Evolutionary conservation across 257 asterid genomes (phyloP), one percentile per base, ranked within the genome.

Genomic region (Solanum gandarillasii): DNA sequence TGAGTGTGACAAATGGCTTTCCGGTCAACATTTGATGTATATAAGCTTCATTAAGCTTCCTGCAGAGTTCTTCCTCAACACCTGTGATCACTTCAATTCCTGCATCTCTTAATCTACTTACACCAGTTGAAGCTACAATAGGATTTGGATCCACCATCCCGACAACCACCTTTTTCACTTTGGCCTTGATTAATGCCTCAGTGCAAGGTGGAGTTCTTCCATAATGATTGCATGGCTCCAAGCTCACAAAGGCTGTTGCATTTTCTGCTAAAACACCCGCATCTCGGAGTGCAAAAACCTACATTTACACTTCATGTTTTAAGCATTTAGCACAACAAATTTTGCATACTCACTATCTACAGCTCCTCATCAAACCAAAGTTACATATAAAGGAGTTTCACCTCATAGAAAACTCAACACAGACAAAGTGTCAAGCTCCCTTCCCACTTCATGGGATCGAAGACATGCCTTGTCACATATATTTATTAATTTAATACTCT

Each of bases 121-220:
- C 89, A 71, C 99, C 99, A 21, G 87, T 93, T 70, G 98, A 94
- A 83, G 96, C 98, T 86, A 97, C 98, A 41, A 96, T 90, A 38
- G 99, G 98, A 88, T 95, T 97, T 58, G 98, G 98, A 89, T 97
- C 99, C 75, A 95, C 99, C 98, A 95, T 97, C 70, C 99, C 99
- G 14, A 97, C 91, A 87, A 95, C 99, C 72, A 97, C 98, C 12
- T 88, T 93, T 90, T 85, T 93, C 89, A 97, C 98, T 88, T 90
- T 93, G 87, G 99, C 98, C 83, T 93, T 93, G 90, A 97, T 97
- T 52, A 97, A 90, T 88, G 99, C 99, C 91, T 97, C 98, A 0
- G 95, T 89, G 92, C 99, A 97, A 31, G 99, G 98, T 31, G 99
- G 99, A 88, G 99, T 97, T 92, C 99, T 93, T 90, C 99, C 99